A percentile compares a stretch with the other conserved stretches of the same genome.
Evolutionary conservation across 345 rosid species (phyloP).

Genomic region (Trapa incisa): DNA sequence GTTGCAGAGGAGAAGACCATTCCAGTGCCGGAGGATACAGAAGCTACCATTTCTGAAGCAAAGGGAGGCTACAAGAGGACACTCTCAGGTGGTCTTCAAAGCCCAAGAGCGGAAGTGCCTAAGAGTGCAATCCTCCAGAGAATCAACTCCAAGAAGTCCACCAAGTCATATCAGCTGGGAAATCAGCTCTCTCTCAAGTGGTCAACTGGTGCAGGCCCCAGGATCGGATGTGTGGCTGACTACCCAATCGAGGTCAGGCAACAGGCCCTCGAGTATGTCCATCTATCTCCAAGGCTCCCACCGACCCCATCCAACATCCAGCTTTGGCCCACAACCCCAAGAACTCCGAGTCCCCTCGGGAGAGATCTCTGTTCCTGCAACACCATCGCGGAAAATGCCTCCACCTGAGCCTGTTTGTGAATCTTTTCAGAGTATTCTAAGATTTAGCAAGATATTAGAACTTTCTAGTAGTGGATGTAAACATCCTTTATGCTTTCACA

Average conservation of each 20-base stretch:
- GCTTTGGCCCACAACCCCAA: slow-evolving; percentile 3
- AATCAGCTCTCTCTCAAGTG: slow-evolving; percentile 69
- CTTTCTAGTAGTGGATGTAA: background rate
- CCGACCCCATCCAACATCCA: slow-evolving; percentile 7
- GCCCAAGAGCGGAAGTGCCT: slow-evolving; percentile 60
- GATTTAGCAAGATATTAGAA: background rate
- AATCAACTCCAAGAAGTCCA: slow-evolving; percentile 76
- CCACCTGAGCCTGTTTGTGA: background rate
- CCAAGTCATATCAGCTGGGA: slow-evolving; percentile 66
- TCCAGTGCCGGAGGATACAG: slow-evolving; percentile 15
- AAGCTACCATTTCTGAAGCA: slow-evolving; percentile 13
- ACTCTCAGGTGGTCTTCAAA: slow-evolving; percentile 66
- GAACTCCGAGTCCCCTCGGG: background rate
- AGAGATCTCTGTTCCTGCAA: background rate
- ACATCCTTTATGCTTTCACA: background rate
- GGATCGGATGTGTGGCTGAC: slow-evolving; percentile 91
- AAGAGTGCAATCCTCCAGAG: slow-evolving; percentile 47
- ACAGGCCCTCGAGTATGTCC: slow-evolving; percentile 77
- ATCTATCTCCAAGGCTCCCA: slow-evolving; percentile 51
- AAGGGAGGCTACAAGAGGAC: slow-evolving; percentile 45
- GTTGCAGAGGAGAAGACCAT: slow-evolving; percentile 13
- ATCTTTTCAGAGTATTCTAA: background rate
- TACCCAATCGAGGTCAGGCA: slow-evolving; percentile 59
- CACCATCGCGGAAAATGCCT: background rate
- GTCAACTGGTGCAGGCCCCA: slow-evolving; percentile 89